Evolutionary conservation across 2,329 filamentous ascomycete species (phyloP).

Genomic region (Botrytis aclada): DNA sequence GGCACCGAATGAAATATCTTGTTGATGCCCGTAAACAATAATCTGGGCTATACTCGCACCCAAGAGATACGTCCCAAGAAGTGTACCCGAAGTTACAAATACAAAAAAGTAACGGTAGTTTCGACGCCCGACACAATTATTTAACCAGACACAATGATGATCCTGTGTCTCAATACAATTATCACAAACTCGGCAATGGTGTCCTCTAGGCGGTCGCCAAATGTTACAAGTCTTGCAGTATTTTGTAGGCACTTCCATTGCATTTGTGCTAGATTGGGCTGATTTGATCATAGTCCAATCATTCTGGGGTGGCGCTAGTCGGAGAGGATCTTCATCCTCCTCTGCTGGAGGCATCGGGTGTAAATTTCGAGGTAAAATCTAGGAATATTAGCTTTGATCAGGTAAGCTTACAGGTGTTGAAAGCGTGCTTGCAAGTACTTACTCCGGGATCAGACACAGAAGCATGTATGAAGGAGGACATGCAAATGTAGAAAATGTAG

Average conservation of each 20-base stretch:
- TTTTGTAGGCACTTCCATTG: conserved; percentile 97
- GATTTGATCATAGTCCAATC: conserved; percentile 93
- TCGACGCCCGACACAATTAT: conserved; percentile 93
- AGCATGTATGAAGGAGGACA: conserved; percentile 92
- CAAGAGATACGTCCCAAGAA: conserved; percentile 74
- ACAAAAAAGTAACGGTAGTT: conserved; percentile 98
- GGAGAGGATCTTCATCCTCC: conserved; percentile 75
- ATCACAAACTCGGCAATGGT: conserved; percentile 95
- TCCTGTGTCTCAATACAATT: conserved; percentile 97
- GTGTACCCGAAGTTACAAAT: conserved; percentile 76
- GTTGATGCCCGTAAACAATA: conserved; percentile 63
- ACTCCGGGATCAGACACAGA: conserved; percentile 91
- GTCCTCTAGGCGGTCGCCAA: conserved; percentile 91
- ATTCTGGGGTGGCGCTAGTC: conserved; percentile 78
- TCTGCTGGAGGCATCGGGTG: conserved; percentile 79
- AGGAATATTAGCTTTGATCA: conserved; percentile 23
- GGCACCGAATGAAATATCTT: conserved; percentile 63
- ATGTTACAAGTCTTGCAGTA: conserved; percentile 98
- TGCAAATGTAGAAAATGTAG: conserved; percentile 85
- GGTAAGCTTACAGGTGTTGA: conserved; percentile 9
- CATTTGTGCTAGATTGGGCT: conserved; percentile 67
- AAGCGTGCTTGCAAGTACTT: conserved; percentile 43
- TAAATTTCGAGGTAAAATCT: conserved; percentile 91
- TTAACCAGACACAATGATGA: conserved; percentile 98
- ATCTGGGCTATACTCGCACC: conserved; percentile 79